Conservation (phyloP, 805 yeast species). For the Saccharomycodes ludwigii region DNA sequence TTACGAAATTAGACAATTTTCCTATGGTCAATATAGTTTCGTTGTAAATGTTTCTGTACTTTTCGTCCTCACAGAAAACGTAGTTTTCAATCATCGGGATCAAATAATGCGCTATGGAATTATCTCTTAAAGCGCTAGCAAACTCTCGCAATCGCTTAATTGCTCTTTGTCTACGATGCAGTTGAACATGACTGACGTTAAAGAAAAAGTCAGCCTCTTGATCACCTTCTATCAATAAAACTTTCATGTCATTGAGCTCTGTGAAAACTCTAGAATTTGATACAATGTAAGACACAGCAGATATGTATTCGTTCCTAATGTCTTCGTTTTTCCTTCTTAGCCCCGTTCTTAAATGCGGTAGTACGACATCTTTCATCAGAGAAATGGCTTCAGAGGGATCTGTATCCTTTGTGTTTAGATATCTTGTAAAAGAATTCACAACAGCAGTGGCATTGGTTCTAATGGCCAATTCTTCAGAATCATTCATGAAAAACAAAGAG, state of each 20-base stretch:
- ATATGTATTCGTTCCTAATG: constrained; percentile 60
- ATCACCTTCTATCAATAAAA: constrained; percentile 50
- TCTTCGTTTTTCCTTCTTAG: constrained; percentile 47
- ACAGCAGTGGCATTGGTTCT: constrained; percentile 64
- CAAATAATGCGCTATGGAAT: constrained; percentile 63
- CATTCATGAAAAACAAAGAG: constrained; percentile 58
- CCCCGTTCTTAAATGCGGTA: constrained; percentile 60
- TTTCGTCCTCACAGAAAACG: constrained; percentile 48
- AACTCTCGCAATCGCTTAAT: constrained; percentile 47
- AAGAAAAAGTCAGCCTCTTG: constrained; percentile 74
- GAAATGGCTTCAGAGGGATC: constrained; percentile 19
- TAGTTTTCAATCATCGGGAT: constrained; percentile 79
- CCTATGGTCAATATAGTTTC: constrained; percentile 58
- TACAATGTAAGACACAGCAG: constrained; percentile 53
- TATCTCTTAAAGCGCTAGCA: constrained; percentile 34
- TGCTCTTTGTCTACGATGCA: constrained; percentile 79
- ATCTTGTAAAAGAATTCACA: constrained; percentile 54
- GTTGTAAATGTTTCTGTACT: constrained; percentile 45
- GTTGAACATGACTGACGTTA: constrained; percentile 72
- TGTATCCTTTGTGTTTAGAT: constrained; percentile 24
- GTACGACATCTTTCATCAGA: constrained; percentile 37
- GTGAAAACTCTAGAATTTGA: constrained; percentile 29
- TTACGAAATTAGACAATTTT: constrained; percentile 39
- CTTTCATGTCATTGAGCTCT: constrained; percentile 55
- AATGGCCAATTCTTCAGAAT: constrained; percentile 66